Evolutionary conservation across 2,329 filamentous ascomycete species (phyloP), one percentile per base, ranked within the genome.

Genomic region (Ophiosphaerella herpotricha): DNA sequence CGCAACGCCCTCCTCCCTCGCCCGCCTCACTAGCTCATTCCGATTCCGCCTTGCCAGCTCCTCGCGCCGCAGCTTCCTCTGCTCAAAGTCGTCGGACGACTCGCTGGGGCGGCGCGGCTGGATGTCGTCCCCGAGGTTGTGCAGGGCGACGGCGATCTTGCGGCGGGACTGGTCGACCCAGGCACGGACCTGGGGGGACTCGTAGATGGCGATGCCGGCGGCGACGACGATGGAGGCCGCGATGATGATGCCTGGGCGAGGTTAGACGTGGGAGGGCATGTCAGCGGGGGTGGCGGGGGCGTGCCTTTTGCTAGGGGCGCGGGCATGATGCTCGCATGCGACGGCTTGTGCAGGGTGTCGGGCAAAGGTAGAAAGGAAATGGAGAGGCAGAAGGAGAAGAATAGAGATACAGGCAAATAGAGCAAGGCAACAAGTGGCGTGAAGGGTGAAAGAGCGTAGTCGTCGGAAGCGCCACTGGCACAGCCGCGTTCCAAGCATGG

Each of bases 141-240:
- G 79, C 29, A 87, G 69, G 12, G 83, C 79, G 50, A 84, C 68
- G 16, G 82, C 82, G 54, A 87, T 80, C 68, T 83, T 85, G 48
- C 82, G 82, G 39, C 84, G 81, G 47, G 82, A 83, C 48, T 81
- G 78, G 48, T 84, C 78, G 45, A 87, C 72, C 84, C 84, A 87
- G 78, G 80, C 76, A 68, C 82, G 78, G 50, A 87, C 77, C 64
- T 86, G 80, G 1, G 84, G 84, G 35, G 81, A 85, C 67, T 87
- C 82, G 69, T 86, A 85, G 39, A 85, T 79, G 44, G 84, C 84
- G 43, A 86, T 78, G 11, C 83, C 81, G 14, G 85, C 83, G 52
- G 84, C 84, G 44, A 86, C 79, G 48, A 86, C 75, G 35, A 86
- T 77, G 37, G 81, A 81, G 55, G 85, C 79, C 40, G 82, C 82